Evolutionary conservation across 352 stramenopile genomes (phyloP), one percentile per base, ranked within the genome.

Genomic region (Saprolegnia parasitica): DNA sequence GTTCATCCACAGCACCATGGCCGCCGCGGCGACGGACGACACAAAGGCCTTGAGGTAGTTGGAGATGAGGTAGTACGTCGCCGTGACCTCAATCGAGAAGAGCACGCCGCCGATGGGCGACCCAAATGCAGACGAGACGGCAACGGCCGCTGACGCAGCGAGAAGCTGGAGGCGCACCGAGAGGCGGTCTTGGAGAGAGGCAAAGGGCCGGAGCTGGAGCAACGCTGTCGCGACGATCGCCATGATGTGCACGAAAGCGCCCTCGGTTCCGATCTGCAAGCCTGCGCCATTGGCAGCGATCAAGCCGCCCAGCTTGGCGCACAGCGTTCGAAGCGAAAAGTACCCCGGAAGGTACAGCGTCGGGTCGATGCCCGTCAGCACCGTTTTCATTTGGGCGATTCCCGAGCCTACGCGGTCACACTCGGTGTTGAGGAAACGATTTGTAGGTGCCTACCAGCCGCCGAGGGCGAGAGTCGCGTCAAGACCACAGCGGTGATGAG

Each of bases 161-260:
- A 91, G 77, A 16, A 98, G 76, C 61, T 98, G 90, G 47, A 96
- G 74, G 64, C 85, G 77, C n/a, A 85, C 78, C 47, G 94, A 91
- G 39, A 88, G 77, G 11, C 79, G 80, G 20, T 80, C 66, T 61
- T 86, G 86, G 62, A 96, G 90, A n/a, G 74, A 72, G 8, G 68
- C 56, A 67, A 98, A 98, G 45, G 83, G 63, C 0, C 76, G 77
- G 0, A 88, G 79, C 29, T 83, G 82, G 58, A 98, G 88, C 45
- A 98, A 73, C 45, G 95, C 81, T 70, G 98, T 88, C 26, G 91
- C 93, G 52, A 98, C 78, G 58, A 96, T 95, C 24, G 88, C 94
- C 78, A 95, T 95, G 71, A 98, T 95, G 81, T 98, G 95, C 15
- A 99, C 95, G 83, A 98, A 99, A 0, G 97, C 96, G 35, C 97